phyloP scores from a whole-genome alignment of 306 rosid genomes.

The Trifolium dubium region DNA sequence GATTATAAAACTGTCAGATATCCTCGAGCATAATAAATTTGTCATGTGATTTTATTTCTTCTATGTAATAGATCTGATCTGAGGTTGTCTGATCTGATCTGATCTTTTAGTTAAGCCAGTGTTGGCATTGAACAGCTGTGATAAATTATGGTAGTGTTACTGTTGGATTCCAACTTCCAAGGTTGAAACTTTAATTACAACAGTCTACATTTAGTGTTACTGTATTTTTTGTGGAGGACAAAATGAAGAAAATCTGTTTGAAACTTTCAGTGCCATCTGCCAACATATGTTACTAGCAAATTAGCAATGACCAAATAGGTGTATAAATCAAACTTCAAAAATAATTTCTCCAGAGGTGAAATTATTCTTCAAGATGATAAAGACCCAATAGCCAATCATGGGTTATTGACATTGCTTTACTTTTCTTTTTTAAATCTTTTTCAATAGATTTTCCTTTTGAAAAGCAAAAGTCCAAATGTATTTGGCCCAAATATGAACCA shows the following conservation, averaged over 20 bases:
- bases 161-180: not conserved
- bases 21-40: not conserved
- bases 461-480: too few relatives aligned
- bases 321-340: not conserved
- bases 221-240: not conserved
- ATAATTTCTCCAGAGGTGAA: not conserved
- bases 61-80: conserved; percentile 4
- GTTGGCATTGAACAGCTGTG: conserved; percentile 8
- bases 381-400: not conserved
- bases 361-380: conserved; percentile 14
- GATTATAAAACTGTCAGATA: conserved; percentile 1
- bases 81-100: too few relatives aligned
- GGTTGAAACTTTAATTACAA: conserved; percentile 6
- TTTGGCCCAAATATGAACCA: not conserved
- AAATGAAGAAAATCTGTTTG: conserved; percentile 3
- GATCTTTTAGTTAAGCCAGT: not conserved
- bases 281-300: not conserved
- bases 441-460: not conserved
- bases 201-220: not conserved
- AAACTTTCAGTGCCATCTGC: conserved; percentile 2
- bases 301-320: conserved; percentile 3
- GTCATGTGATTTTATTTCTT: conserved; percentile 13
- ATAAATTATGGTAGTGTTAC: conserved; percentile 4
- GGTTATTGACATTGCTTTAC: conserved; percentile 1
- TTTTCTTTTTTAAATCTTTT: not conserved